Evolutionary conservation across 768 basidiomycete species (phyloP).

Genomic region (Termitomyces sp.): DNA sequence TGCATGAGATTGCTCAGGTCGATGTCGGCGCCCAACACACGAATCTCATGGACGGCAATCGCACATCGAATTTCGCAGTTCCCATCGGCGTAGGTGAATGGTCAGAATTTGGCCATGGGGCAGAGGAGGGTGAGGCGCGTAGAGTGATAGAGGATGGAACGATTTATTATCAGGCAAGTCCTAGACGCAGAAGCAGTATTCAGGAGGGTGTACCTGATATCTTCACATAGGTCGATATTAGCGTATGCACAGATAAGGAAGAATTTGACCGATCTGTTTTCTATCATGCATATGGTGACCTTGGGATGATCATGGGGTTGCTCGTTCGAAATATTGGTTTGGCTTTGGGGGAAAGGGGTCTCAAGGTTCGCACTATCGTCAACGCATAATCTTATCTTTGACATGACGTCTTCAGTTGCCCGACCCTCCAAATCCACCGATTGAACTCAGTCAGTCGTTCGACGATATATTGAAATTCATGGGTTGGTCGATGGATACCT

Average conservation of each 20-base stretch:
- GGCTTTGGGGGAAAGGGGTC: conserved; percentile 42
- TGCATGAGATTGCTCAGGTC: neutral
- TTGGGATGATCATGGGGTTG: conserved; percentile 63
- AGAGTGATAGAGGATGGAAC: conserved; percentile 19
- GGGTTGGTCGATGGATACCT: conserved; percentile 49
- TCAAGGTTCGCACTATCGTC: conserved; percentile 35
- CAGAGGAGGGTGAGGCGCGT: conserved; percentile 23
- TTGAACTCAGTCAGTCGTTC: conserved; percentile 42
- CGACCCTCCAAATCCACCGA: conserved; percentile 36
- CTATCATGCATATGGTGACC: conserved; percentile 63
- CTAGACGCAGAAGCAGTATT: too few relatives aligned
- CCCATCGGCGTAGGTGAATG: conserved; percentile 34
- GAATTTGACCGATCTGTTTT: conserved; percentile 48
- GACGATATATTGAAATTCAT: conserved; percentile 49
- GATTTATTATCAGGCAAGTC: conserved; percentile 37
- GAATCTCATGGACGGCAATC: conserved; percentile 17
- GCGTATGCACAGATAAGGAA: conserved; percentile 44
- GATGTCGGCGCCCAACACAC: neutral
- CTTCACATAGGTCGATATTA: conserved; percentile 50
- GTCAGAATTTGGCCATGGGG: conserved; percentile 21
- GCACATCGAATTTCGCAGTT: conserved; percentile 62
- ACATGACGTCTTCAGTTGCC: conserved; percentile 22
- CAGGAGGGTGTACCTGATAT: neutral
- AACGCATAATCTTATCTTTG: neutral
- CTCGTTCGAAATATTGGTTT: conserved; percentile 48